A percentile compares a stretch with the other conserved stretches of the same genome.
phyloP scores from a whole-genome alignment of 805 yeast genomes.

The Saccharomycopsis babjevae region DNA sequence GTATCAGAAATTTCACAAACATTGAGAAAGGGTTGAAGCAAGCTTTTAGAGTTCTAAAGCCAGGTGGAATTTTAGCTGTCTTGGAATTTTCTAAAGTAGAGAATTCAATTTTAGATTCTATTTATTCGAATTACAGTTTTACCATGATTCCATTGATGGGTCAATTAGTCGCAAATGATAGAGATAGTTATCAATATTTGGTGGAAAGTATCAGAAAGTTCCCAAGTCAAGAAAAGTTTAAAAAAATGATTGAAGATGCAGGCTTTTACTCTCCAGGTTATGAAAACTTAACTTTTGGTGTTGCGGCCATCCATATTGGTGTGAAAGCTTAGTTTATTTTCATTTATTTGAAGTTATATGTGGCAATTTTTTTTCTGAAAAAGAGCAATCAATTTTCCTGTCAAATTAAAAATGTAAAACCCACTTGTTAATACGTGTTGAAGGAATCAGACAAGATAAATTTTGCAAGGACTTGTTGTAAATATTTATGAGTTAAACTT shows the following conservation, averaged over 20 bases:
- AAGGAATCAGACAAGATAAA: not conserved
- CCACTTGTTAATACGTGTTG: not conserved
- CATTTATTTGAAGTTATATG: no score
- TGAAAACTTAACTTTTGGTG: slow-evolving; percentile 88
- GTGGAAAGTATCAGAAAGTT: slow-evolving; percentile 89
- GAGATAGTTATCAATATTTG: slow-evolving; percentile 90
- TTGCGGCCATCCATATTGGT: slow-evolving; percentile 93
- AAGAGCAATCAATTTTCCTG: no score
- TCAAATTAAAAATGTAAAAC: no score
- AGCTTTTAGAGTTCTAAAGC: slow-evolving; percentile 88
- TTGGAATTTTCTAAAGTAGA: slow-evolving; percentile 89
- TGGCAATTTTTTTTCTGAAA: no score
- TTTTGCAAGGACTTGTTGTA: not conserved
- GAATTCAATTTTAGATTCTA: slow-evolving; percentile 60
- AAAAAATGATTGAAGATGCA: slow-evolving; percentile 84
- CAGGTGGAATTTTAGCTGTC: slow-evolving; percentile 97
- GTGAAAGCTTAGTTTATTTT: slow-evolving; percentile 48
- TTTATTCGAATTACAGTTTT: slow-evolving; percentile 83
- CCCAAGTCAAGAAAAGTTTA: slow-evolving; percentile 87
- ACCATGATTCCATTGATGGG: slow-evolving; percentile 89
- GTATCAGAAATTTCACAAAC: slow-evolving; percentile 92
- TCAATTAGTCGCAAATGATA: slow-evolving; percentile 86
- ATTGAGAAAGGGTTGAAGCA: slow-evolving; percentile 87
- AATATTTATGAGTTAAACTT: no score
- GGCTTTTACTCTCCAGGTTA: slow-evolving; percentile 93